Evolutionary conservation across 208 protist genomes (phyloP), one percentile per base, ranked within the genome.

Genomic region (Wallacemonas sp.): DNA sequence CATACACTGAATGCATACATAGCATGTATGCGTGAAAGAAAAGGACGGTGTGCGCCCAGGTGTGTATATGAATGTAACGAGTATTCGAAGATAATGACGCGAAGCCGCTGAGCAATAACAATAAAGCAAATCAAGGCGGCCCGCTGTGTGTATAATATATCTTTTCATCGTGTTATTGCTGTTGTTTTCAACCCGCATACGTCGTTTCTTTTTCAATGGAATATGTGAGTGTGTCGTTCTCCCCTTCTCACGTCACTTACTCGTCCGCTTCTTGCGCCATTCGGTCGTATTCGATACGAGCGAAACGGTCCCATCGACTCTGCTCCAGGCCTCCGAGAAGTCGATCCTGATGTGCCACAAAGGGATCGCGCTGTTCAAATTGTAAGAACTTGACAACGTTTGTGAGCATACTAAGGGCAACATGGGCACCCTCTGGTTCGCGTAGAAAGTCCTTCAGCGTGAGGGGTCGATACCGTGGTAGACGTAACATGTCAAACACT

Each of bases 361-460:
- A 91, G 0, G 95, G 94, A 47, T 98, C 96, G 28, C 81, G 78
- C 53, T 93, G 82, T 68, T 98, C 97, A 75, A 93, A 97, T 46
- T 88, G 82, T 30, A 98, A 64, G 54, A 98, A 98, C 55, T 95
- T 97, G 36, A 87, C 76, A 1, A 98, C 82, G 66, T 98, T 98
- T 2, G 94, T 97, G 15, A 99, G 54, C 68, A 97, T 89, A 73
- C 98, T 98, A 45, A 98, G 90, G 24, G 82, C 72, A 41, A 98
- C 88, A 39, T 74, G 71, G 0, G 84, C 85, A 2, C 84, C 80
- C 34, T 97, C 77, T 12, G 77, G 80, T 55, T 90, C 96, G 1
- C 59, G 60, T 41, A 97, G 72, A 28, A 99, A 63, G 82, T 98
- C 97, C 0, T 62, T 33, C 17, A 98, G 69, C 6, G 73, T 79